These are phyloP conservation scores for Teratosphaeriaceae sp. DNA, from an alignment of 2,329 filamentous ascomycete species.

Conservation along the genomic window DNA sequence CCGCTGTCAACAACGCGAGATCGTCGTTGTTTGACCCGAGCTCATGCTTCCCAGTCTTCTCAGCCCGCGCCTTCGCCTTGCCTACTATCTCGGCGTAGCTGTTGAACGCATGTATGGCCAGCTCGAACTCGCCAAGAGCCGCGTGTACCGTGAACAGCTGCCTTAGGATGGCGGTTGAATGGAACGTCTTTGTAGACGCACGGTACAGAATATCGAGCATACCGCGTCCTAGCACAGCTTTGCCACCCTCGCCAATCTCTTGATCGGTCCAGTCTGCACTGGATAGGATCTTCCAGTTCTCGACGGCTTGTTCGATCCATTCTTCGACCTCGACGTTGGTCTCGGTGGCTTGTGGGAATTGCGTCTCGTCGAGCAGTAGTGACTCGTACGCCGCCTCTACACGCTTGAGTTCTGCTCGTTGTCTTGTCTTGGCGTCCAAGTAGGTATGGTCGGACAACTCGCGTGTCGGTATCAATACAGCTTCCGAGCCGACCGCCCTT, in stretches of 20 bases:
- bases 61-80: slow-evolving; percentile 74
- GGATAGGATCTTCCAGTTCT: slow-evolving; percentile 79
- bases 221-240: slow-evolving; percentile 64
- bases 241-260: slow-evolving; percentile 75
- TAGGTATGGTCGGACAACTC: slow-evolving; percentile 22
- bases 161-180: slow-evolving; percentile 82
- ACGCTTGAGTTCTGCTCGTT: slow-evolving; percentile 70
- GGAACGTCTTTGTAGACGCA: slow-evolving; percentile 87
- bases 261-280: slow-evolving; percentile 72
- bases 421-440: slow-evolving; percentile 32
- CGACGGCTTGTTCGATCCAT: slow-evolving; percentile 72
- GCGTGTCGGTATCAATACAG: slow-evolving; percentile 27
- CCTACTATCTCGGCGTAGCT: slow-evolving; percentile 86
- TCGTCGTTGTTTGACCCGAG: slow-evolving; percentile 71
- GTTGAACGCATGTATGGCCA: slow-evolving; percentile 85
- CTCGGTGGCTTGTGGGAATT: slow-evolving; percentile 79
- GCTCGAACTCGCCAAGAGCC: slow-evolving; percentile 81
- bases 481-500: slow-evolving; percentile 30
- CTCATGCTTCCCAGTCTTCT: slow-evolving; percentile 65
- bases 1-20: slow-evolving; percentile 67
- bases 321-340: slow-evolving; percentile 71
- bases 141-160: slow-evolving; percentile 84
- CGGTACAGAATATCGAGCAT: slow-evolving; percentile 83
- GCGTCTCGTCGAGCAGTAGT: slow-evolving; percentile 68
- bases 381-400: slow-evolving; percentile 75